Conservation (phyloP, 345 rosid species). For the Lumnitzera littorea region DNA sequence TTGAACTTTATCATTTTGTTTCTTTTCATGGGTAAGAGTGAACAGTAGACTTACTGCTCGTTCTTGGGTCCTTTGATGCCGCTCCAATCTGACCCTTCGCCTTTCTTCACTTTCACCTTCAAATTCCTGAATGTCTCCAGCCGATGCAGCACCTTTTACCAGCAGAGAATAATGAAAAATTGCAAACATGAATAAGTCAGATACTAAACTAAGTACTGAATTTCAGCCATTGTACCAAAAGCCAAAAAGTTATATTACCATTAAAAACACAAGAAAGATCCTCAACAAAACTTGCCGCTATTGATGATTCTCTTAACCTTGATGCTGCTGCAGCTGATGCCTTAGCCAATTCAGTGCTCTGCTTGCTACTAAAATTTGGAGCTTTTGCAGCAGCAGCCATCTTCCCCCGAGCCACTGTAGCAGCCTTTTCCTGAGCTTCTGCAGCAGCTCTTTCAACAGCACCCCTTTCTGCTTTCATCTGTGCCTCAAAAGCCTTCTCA, state of each 20-base stretch:
- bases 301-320: slow-evolving; percentile 27
- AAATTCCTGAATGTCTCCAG: slow-evolving; percentile 34
- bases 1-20: too few relatives aligned
- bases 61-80: slow-evolving; percentile 42
- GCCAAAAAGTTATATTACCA: slow-evolving; percentile 12
- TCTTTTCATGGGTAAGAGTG: neutral
- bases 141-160: slow-evolving; percentile 23
- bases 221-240: neutral
- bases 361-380: slow-evolving; percentile 16
- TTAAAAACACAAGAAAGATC: slow-evolving; percentile 33
- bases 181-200: neutral
- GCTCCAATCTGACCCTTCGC: slow-evolving; percentile 36
- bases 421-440: slow-evolving; percentile 40
- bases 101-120: slow-evolving; percentile 42
- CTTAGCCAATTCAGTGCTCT: slow-evolving; percentile 25
- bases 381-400: slow-evolving; percentile 35
- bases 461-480: slow-evolving; percentile 30
- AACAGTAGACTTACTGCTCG: slow-evolving; percentile 27
- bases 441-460: slow-evolving; percentile 37
- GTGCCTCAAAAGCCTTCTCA: slow-evolving; percentile 9
- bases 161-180: neutral
- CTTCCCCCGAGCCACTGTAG: slow-evolving; percentile 24
- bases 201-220: neutral
- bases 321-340: slow-evolving; percentile 24
- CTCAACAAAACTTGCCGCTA: slow-evolving; percentile 26